Conservation (phyloP, 164 flowering plant species). For the Brasenia schreberi region DNA sequence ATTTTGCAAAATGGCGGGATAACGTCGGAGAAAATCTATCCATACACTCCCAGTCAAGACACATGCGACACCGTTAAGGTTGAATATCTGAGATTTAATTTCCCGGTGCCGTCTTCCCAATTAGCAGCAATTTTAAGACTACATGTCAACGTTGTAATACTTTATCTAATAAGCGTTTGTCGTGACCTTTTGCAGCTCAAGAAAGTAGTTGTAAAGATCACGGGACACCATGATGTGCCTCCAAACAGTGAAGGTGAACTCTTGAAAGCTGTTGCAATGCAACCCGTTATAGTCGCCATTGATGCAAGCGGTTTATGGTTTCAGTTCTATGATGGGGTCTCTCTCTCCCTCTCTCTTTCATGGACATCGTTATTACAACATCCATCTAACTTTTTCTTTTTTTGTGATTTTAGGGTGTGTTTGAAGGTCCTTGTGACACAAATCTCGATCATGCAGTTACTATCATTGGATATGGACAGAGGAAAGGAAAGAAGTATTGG, state of each 20-base stretch:
- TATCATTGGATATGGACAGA: slow-evolving; percentile 24
- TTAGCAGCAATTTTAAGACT: neutral
- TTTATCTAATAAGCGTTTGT: neutral
- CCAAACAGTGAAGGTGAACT: slow-evolving; percentile 3
- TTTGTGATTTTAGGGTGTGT: neutral
- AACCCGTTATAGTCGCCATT: slow-evolving; percentile 7
- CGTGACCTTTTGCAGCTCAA: neutral
- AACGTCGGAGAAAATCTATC: slow-evolving; percentile 6
- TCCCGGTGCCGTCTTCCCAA: neutral
- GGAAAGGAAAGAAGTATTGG: slow-evolving; percentile 33
- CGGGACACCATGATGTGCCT: neutral
- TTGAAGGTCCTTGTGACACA: neutral
- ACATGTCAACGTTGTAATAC: too few relatives aligned
- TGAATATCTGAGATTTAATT: too few relatives aligned
- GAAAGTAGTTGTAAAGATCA: neutral
- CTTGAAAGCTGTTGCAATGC: slow-evolving; percentile 5
- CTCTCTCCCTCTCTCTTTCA: too few relatives aligned
- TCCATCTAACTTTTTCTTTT: neutral
- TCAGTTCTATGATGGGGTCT: neutral
- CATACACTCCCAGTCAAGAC: slow-evolving; percentile 3
- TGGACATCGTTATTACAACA: neutral
- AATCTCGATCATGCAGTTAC: slow-evolving; percentile 24
- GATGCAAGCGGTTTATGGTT: slow-evolving; percentile 3
- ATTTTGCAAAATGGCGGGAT: slow-evolving; percentile 7
- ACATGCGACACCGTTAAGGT: slow-evolving; percentile 2